phyloP scores from a whole-genome alignment of 495 filamentous ascomycete genomes.

The Aspergillus olivimuriae region DNA sequence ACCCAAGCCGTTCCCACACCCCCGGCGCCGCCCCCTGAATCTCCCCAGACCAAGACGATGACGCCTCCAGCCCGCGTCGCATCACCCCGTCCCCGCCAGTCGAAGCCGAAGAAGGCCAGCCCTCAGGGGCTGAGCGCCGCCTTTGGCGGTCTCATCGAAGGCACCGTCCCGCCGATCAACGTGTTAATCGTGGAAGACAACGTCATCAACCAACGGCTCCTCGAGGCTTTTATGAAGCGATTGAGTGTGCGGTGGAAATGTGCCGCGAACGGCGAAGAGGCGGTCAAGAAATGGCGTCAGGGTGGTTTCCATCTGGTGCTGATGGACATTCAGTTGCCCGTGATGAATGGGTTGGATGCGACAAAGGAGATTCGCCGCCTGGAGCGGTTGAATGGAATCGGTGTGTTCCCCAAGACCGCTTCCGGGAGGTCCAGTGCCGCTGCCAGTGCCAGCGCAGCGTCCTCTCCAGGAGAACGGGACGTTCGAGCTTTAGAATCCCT shows the following conservation, averaged over 20 bases:
- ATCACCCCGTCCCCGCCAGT: conserved; percentile 32
- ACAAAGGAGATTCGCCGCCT: conserved; percentile 91
- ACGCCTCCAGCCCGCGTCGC: conserved; percentile 31
- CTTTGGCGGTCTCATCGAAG: conserved; percentile 65
- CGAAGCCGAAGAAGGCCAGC: conserved; percentile 43
- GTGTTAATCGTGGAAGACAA: conserved; percentile 98
- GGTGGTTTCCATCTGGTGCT: conserved; percentile 97
- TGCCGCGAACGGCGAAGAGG: conserved; percentile 88
- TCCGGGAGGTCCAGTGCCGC: conserved; percentile 33
- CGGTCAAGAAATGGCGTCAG: conserved; percentile 84
- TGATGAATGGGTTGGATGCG: conserved; percentile 96
- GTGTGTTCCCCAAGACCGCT: conserved; percentile 63
- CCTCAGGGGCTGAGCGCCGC: conserved; percentile 21
- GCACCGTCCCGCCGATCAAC: conserved; percentile 90
- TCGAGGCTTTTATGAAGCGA: conserved; percentile 94
- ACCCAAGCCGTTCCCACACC: conserved; percentile 38
- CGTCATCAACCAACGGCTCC: conserved; percentile 86
- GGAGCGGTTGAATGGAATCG: conserved; percentile 84
- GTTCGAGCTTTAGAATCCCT: conserved; percentile 22
- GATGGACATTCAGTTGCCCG: conserved; percentile 97
- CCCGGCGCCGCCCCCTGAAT: conserved; percentile 31
- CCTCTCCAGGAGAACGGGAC: conserved; percentile 19
- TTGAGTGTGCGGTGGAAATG: conserved; percentile 98
- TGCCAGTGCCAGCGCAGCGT: conserved; percentile 21
- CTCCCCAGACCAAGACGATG: conserved; percentile 28